phyloP scores from a whole-genome alignment of 352 stramenopile species.

The Globisporangium echinulatum region DNA sequence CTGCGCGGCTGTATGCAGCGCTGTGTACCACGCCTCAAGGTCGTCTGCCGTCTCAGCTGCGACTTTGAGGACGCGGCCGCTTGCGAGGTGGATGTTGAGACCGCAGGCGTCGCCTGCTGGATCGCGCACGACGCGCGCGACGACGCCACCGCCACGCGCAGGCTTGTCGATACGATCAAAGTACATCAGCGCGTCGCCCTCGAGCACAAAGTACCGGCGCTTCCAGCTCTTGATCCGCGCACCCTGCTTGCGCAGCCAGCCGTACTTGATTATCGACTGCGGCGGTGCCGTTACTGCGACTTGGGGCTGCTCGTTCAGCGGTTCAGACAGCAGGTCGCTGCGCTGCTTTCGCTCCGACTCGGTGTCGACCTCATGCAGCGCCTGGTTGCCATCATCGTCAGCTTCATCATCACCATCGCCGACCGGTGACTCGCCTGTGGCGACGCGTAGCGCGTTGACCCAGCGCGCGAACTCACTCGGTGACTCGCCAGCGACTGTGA shows the following conservation, averaged over 20 bases:
- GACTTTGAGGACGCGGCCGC: slow-evolving; percentile 41
- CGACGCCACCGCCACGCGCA: slow-evolving; percentile 30
- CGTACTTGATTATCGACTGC: slow-evolving; percentile 20
- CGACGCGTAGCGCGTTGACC: slow-evolving; percentile 42
- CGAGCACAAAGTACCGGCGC: slow-evolving; percentile 57
- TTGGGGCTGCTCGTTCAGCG: neutral
- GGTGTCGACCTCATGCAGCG: neutral
- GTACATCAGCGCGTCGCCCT: slow-evolving; percentile 41
- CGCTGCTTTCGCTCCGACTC: neutral
- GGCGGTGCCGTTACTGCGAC: neutral
- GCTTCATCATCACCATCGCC: neutral
- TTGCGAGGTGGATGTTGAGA: slow-evolving; percentile 39
- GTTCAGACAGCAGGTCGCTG: neutral
- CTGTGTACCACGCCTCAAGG: slow-evolving; percentile 44
- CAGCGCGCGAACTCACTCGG: slow-evolving; percentile 41
- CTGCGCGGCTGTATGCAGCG: slow-evolving; percentile 9
- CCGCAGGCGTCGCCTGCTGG: slow-evolving; percentile 15
- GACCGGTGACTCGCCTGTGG: slow-evolving; percentile 21
- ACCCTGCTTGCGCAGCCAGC: slow-evolving; percentile 62
- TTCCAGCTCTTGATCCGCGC: slow-evolving; percentile 47
- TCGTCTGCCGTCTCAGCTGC: slow-evolving; percentile 35
- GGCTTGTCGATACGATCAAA: slow-evolving; percentile 39
- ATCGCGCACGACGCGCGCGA: slow-evolving; percentile 41
- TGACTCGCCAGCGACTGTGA: slow-evolving; percentile 44
- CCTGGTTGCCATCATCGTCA: slow-evolving; percentile 5